Base-by-base conservation (phyloP, 2,329 filamentous ascomycete genomes). In the Botrytis aclada region DNA sequence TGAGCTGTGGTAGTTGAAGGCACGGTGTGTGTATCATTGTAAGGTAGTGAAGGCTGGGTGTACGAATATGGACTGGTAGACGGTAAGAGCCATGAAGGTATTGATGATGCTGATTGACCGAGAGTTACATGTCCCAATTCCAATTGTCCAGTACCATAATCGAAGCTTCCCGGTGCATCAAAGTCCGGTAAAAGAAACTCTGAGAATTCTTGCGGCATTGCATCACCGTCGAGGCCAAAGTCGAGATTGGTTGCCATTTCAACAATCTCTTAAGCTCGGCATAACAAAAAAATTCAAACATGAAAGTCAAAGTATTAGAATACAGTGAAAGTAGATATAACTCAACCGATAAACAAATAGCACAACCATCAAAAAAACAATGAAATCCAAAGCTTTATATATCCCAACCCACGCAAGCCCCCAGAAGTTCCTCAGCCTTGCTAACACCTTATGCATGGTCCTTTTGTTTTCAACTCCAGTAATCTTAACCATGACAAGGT, bases 221-320 rank as follows among this genome's bases (percentile, higher is more conserved):
- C 1, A 1, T 37, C 10, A 25, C 7, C 10, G 2, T 37, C 12
- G 32, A 25, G 0, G 22, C 10, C 1, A 25, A 25, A 9, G 1
- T n/a, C 25, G 25, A 18, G 0, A 41, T 62, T 39, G 47, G 47
- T n/a, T 10, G 25, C 25, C 60, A 41, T 62, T 16, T 62, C 0
- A 37, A 41, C 25, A 25, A 62, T 18, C 9, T 14, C 12, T n/a
- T 25, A 4, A 51, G 14, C 58, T 8, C 58, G 6, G 1, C 5
- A 14, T 10, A 3, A 14, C 10, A 37, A 4, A 25, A 37, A 37
- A 37, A 8, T 3, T 34, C 10, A 25, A 37, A 8, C 8, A 25
- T 3, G 18, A 20, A 37, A 61, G 32, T 7, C 32, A 37, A 37
- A 37, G 7, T 34, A 25, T 25, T 1, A 37, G 37, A 10, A 25